phyloP scores from a whole-genome alignment of 805 yeast genomes.

The Sugiyamaella chiloensis region DNA sequence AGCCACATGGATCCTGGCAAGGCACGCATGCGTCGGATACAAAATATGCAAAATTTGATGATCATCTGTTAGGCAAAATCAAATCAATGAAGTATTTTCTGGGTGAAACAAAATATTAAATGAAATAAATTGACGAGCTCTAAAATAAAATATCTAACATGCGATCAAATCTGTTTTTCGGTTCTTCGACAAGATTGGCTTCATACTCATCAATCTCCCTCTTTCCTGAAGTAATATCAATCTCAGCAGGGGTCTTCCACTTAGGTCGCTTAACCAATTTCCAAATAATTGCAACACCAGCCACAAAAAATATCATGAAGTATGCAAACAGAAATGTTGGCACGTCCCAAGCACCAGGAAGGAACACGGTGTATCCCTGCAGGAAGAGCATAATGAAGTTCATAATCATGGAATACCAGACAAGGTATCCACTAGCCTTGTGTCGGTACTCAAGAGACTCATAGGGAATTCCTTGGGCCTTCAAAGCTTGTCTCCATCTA shows the following conservation, averaged over 20 bases:
- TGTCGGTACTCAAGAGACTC: conserved; percentile 73
- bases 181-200: background rate
- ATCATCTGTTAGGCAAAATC: background rate
- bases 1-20: conserved; percentile 1
- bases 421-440: conserved; percentile 56
- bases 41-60: conserved; percentile 8
- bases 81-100: background rate
- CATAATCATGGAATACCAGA: conserved; percentile 57
- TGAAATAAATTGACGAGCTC: background rate
- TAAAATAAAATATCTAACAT: background rate
- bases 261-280: background rate
- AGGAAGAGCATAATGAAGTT: conserved; percentile 58
- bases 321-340: background rate
- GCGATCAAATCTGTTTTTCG: background rate
- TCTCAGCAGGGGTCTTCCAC: background rate
- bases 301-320: conserved; percentile 1
- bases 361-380: conserved; percentile 67
- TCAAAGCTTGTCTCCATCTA: conserved; percentile 61
- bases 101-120: background rate
- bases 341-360: background rate
- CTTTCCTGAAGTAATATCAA: background rate
- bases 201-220: conserved; percentile 3
- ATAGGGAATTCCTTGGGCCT: conserved; percentile 58
- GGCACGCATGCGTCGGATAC: conserved; percentile 11
- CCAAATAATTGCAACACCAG: background rate